Evolutionary conservation across 2,329 filamentous ascomycete species (phyloP), one percentile per base, ranked within the genome.

Genomic region (Colletotrichum godetiae): DNA sequence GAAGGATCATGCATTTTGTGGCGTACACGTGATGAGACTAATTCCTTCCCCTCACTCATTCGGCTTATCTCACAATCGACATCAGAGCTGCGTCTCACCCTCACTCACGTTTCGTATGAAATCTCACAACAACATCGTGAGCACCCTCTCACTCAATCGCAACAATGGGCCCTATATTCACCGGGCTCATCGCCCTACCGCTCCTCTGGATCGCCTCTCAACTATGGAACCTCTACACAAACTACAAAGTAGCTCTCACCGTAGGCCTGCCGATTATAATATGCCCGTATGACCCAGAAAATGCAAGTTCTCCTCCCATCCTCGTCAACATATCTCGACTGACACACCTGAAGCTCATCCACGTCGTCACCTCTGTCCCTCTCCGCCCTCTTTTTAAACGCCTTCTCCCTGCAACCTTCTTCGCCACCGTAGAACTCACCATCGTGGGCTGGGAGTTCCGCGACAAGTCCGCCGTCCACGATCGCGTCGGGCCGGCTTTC

Each of bases 371-470:
- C 6, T 76, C 69, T 0, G 77, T 79, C 2, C 63, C 74, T 0
- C 62, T 80, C 0, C 74, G 75, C 35, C 77, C 76, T 1, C 61
- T 71, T 0, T 73, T 79, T 15, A 59, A 77, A 49, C 78, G 74
- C 42, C 72, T 78, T 35, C 74, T 83, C 1, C 81, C 81, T 0
- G 35, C 19, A 19, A 76, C 74, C 71, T 24, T 80, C 4, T 78
- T 75, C 60, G 68, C 77, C 8, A 75, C 76, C 13, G 31, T 82
- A 27, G 76, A 80, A 13, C 11, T 81, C 6, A 53, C 68, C 2
- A 78, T 77, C 3, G 77, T 78, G 58, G 82, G 81, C 19, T 83
- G 80, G 78, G 81, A 84, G 58, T 81, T 81, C 67, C 77, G 75
- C 27, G 67, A 76, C 29, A 80, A 78, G 68, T 56, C 73, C 6